Evolutionary conservation across 2,329 filamentous ascomycete genomes (phyloP).

Genomic region (Aspergillus melleus): DNA sequence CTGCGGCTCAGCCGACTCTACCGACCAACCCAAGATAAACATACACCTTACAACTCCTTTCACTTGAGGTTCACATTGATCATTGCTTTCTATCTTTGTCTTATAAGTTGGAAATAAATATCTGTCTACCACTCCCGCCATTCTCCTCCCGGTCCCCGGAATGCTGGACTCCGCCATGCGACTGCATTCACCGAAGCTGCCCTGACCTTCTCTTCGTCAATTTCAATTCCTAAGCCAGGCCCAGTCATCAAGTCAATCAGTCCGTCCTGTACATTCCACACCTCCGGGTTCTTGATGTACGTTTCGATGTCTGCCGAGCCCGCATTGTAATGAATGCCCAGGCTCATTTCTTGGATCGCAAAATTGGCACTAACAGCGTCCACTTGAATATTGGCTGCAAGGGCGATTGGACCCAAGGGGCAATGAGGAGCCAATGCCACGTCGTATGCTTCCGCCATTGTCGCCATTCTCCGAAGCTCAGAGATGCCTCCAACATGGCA

Average conservation of each 20-base stretch:
- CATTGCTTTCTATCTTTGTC: no score
- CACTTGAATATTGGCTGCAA: slow-evolving; percentile 71
- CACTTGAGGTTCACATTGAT: no score
- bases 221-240: slow-evolving; percentile 67
- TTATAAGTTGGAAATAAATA: no score
- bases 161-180: no score
- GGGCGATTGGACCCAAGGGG: slow-evolving; percentile 69
- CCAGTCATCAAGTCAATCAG: slow-evolving; percentile 62
- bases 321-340: slow-evolving; percentile 78
- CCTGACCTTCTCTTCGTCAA: slow-evolving; percentile 68
- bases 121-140: no score
- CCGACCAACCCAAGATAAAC: no score
- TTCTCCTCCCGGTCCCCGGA: no score
- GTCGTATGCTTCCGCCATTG: slow-evolving; percentile 72
- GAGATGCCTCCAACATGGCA: slow-evolving; percentile 71
- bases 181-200: no score
- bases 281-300: slow-evolving; percentile 64
- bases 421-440: slow-evolving; percentile 73
- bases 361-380: slow-evolving; percentile 64
- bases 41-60: no score
- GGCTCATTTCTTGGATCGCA: slow-evolving; percentile 73
- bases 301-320: slow-evolving; percentile 65
- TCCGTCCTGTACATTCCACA: slow-evolving; percentile 67
- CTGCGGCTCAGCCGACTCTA: no score
- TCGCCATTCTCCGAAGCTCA: slow-evolving; percentile 67